Evolutionary conservation across 306 rosid genomes (phyloP).

Genomic region (Inga leiocalycina): DNA sequence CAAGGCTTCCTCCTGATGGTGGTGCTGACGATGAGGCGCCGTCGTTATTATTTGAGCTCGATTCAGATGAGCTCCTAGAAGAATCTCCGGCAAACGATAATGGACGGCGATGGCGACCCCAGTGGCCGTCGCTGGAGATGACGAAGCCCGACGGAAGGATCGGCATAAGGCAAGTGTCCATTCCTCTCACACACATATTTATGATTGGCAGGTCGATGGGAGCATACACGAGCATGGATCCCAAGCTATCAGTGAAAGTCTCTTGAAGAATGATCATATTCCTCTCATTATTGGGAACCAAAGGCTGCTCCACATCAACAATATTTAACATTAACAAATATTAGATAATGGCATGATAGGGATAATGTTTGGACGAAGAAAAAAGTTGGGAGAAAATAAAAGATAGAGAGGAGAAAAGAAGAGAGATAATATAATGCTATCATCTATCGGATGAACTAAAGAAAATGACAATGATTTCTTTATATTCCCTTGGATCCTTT

Average conservation of each 20-base stretch:
- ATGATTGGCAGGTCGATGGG: slow-evolving; percentile 45
- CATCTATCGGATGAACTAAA: too few relatives aligned
- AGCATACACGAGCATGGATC: slow-evolving; percentile 52
- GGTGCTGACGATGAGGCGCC: neutral
- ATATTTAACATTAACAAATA: neutral
- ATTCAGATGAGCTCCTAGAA: neutral
- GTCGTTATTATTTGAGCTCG: neutral
- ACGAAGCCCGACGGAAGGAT: slow-evolving; percentile 73
- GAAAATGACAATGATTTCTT: too few relatives aligned
- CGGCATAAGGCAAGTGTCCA: slow-evolving; percentile 46
- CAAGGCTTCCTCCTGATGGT: slow-evolving; percentile 46
- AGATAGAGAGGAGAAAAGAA: too few relatives aligned
- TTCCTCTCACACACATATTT: slow-evolving; percentile 33
- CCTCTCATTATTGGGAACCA: slow-evolving; percentile 34
- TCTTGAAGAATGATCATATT: slow-evolving; percentile 63
- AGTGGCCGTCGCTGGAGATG: slow-evolving; percentile 51
- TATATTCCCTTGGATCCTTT: too few relatives aligned
- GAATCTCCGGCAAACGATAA: neutral
- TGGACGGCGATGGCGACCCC: neutral
- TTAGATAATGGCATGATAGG: too few relatives aligned
- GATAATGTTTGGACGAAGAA: too few relatives aligned
- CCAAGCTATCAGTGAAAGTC: slow-evolving; percentile 48
- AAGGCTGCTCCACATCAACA: slow-evolving; percentile 53
- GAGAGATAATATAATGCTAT: too few relatives aligned
- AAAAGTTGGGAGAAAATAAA: too few relatives aligned